Conservation (phyloP, 2,329 filamentous ascomycete genomes). For the Fusarium liriodendri region DNA sequence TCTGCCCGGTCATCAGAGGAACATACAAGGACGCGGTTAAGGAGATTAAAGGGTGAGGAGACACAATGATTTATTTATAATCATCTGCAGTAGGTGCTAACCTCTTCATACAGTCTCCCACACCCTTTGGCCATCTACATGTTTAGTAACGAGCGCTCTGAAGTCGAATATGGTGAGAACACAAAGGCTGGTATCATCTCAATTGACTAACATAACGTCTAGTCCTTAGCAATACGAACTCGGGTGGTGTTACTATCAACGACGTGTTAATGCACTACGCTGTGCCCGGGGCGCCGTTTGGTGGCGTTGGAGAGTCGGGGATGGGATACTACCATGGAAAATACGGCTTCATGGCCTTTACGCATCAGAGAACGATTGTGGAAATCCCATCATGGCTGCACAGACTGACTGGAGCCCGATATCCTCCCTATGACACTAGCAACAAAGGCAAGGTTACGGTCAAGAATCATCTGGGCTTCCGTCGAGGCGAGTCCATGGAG, state of each 20-base stretch:
- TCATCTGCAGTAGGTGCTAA: neutral
- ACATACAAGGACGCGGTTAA: constrained; percentile 5
- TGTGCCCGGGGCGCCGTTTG: constrained; percentile 56
- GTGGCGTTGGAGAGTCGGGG: constrained; percentile 58
- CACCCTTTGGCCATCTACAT: neutral
- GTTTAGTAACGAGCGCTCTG: neutral
- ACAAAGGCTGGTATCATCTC: neutral
- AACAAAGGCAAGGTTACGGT: neutral
- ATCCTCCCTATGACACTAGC: neutral
- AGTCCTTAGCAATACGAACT: neutral
- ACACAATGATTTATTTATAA: neutral
- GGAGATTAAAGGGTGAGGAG: neutral
- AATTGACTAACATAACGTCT: neutral
- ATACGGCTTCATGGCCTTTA: constrained; percentile 52
- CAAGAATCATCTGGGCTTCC: neutral
- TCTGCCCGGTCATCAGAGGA: constrained; percentile 12
- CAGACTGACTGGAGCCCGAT: neutral
- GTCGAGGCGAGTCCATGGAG: neutral
- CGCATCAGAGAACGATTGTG: constrained; percentile 44
- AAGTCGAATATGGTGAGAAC: neutral
- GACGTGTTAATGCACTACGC: constrained; percentile 53
- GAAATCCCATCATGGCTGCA: constrained; percentile 45
- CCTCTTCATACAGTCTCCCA: neutral
- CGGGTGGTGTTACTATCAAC: constrained; percentile 59
- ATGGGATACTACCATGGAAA: constrained; percentile 57